Base-by-base conservation (phyloP, 495 filamentous ascomycete species). In the Lasiosphaeris hirsuta region DNA sequence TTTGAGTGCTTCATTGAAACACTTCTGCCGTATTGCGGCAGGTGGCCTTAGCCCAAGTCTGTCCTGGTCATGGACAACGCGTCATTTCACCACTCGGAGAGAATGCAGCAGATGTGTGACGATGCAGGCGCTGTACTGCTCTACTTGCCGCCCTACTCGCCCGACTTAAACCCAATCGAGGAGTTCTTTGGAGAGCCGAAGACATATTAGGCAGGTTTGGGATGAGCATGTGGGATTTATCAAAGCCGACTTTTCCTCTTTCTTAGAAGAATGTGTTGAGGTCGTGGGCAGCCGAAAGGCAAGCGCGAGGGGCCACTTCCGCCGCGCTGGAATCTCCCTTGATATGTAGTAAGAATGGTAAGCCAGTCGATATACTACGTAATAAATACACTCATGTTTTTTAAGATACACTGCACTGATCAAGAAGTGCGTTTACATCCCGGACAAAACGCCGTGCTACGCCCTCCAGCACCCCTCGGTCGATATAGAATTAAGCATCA, bases 401-500 rank as follows among this genome's bases (percentile, higher is more conserved):
- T 34, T 52, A 41, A 17, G 36, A 52, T 41, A 13, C 42, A 38
- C n/a, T 40, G 34, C 48, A 56, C 34, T 56, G 35, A 40, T 48
- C 19, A 47, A 56, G 42, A 56, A 56, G 48, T 10, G n/a, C 44
- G 9, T 18, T 23, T 40, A 47, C 41, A 15, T 56, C 53, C 11
- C 44, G 53, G 23, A 56, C 44, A 47, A 47, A 48, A 7, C 53
- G 53, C 23, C 43, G 44, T 47, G 41, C 53, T 39, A 56, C 53
- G 23, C 30, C 44, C 42, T 56, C 44, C 14, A 56, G 34, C 43
- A 56, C 33, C 14, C 42, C 23, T 56, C 42, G 53, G 6, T 56
- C 23, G 37, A 48, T 56, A 41, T 56, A 56, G 42, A 56, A 47
- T 42, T 40, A 42, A 7, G 53, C 33, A 34, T 56, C 44, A 15